Evolutionary conservation across 129 eudicot genomes (phyloP), one percentile per base, ranked within the genome.

Genomic region (Flaveria ramosissima): DNA sequence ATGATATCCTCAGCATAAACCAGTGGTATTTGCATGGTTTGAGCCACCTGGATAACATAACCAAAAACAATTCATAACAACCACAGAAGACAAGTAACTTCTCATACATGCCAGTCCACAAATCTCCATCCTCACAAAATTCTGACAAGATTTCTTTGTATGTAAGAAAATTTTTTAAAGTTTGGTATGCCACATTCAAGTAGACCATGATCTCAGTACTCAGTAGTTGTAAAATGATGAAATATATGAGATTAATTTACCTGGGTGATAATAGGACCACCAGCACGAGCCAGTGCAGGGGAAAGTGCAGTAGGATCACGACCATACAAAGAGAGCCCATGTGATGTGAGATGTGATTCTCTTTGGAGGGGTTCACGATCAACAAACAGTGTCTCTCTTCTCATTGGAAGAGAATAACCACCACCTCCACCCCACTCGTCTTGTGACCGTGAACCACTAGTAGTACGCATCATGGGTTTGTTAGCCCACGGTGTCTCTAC

Each of bases 21-120:
- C 2, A 93, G 81, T 4, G 96, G 98, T 82, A 90, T 89, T 86
- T 93, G 96, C 96, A 90, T 90, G 1, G 89, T 88, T 74, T 93
- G 92, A 47, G 90, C 75, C 46, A 93, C 65, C 96, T 90, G 77
- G 1, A 66, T 76, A n/a, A 68, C 16, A 9, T 14, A 71, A n/a
- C 46, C 83, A 72, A 21, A 73, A 32, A 26, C 1, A 46, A 65
- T 13, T 0, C 23, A 48, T 6, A 53, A 26, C 62, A 62, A 24
- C 26, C 23, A 14, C 57, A 24, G 26, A 55, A 17, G 1, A 55
- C 12, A 7, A 1, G 61, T 17, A 55, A 15, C 7, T 5, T 21
- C 6, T 27, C 36, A 4, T 62, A 19, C 60, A 46, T 75, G 27
- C 21, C 6, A 10, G 27, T 16, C 32, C 13, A 26, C 12, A 20